Evolutionary conservation across 352 stramenopile species (phyloP).

Genomic region (Pythium plurisporium): DNA sequence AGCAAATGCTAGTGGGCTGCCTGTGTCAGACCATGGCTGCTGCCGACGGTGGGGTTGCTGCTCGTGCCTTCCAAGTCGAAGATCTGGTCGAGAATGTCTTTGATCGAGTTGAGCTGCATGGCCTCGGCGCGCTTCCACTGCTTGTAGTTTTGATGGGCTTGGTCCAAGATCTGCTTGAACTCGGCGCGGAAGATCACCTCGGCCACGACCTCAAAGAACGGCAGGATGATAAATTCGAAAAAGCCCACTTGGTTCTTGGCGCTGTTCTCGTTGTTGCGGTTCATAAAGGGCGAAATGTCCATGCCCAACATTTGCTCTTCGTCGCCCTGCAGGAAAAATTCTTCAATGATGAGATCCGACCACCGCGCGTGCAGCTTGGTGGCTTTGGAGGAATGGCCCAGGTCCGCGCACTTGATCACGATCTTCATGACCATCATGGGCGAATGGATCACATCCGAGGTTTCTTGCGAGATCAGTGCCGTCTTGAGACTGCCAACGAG

Average conservation of each 20-base stretch:
- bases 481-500: slow-evolving; percentile 78
- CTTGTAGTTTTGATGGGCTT: slow-evolving; percentile 81
- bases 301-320: slow-evolving; percentile 87
- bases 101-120: slow-evolving; percentile 82
- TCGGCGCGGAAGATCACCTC: slow-evolving; percentile 70
- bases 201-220: slow-evolving; percentile 76
- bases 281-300: slow-evolving; percentile 91
- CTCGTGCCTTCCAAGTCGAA: slow-evolving; percentile 41
- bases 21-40: neutral
- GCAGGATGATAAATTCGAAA: slow-evolving; percentile 84
- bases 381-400: slow-evolving; percentile 90
- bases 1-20: neutral
- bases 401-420: slow-evolving; percentile 88
- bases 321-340: slow-evolving; percentile 95
- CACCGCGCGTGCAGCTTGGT: slow-evolving; percentile 81
- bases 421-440: slow-evolving; percentile 85
- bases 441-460: slow-evolving; percentile 64
- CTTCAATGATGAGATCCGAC: slow-evolving; percentile 90
- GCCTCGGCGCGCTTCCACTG: slow-evolving; percentile 74
- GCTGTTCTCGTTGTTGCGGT: slow-evolving; percentile 85
- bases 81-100: slow-evolving; percentile 78
- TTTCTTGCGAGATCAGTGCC: slow-evolving; percentile 73
- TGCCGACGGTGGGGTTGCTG: neutral
- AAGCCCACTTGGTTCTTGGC: slow-evolving; percentile 82
- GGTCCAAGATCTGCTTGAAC: slow-evolving; percentile 77